Evolutionary conservation across 169 alveolate species (phyloP), one percentile per base, ranked within the genome.

Genomic region (Plasmodium yoelii): DNA sequence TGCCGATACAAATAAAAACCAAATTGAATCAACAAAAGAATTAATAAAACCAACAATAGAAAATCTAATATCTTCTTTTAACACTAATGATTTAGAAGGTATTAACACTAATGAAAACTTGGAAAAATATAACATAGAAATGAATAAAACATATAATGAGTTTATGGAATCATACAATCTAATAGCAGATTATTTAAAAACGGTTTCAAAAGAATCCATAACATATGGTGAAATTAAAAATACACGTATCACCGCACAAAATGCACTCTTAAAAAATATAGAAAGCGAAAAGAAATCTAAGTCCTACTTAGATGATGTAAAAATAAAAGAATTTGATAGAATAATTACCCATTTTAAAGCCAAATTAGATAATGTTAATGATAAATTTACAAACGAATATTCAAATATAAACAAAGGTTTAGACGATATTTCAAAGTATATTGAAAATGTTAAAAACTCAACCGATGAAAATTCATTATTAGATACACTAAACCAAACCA

Each of bases 301-400:
- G 0, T 49, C 49, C 24, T 71, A 71, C 6, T n/a, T 71, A 46
- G 2, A 9, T 3, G 18, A 51, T 5, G n/a, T 71, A 7, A 53
- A 51, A 71, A 53, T 12, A 71, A 12, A 24, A 19, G 84, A 71
- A 53, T 15, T 19, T 13, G 13, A 49, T 19, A 71, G 84, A 71
- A 22, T 71, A 53, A 53, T 71, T 12, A 1, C 12, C 26, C 34
- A 71, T 15, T 10, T 71, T 9, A 71, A 71, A 19, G 22, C 12
- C 49, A 10, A 26, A 22, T 5, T 71, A 42, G 5, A 71, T 8
- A 26, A 51, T 12, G 10, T 71, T n/a, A 26, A 13, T 8, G 46
- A n/a, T 13, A 10, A 6, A 12, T 46, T 15, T 19, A 22, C 13
- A 26, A 8, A 24, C 6, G 84, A 71, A 19, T n/a, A 71, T 53